Percentiles rank a stretch among this genome's conserved stretches.
Conservation (phyloP, 2,329 filamentous ascomycete species). For the Botrytis pseudocinerea region DNA sequence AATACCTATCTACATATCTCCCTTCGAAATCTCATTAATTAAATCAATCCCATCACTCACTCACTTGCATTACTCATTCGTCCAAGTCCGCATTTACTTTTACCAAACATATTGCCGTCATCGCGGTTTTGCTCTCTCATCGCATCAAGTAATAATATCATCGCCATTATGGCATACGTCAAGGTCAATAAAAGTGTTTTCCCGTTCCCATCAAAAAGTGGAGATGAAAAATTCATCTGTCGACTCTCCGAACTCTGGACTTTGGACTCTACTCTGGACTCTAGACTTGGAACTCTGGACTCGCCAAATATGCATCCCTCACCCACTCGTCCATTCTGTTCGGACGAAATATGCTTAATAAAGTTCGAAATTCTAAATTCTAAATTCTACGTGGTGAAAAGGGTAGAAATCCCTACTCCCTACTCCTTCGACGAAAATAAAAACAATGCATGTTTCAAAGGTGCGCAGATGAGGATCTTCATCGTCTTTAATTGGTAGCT, state of each 20-base stretch:
- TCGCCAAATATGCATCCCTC: background rate
- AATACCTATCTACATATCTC: background rate
- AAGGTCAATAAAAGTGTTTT: background rate
- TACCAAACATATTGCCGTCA: background rate
- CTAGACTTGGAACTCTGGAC: background rate
- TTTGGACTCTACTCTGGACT: background rate
- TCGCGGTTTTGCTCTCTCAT: background rate
- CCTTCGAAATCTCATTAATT: background rate
- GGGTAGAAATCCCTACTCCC: background rate
- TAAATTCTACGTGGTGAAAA: no score
- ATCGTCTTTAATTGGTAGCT: background rate
- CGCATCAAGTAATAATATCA: background rate
- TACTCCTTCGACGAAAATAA: background rate
- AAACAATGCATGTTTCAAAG: background rate
- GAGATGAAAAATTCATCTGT: background rate
- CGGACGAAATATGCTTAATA: conserved; percentile 9
- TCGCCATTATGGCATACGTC: background rate
- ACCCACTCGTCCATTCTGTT: background rate
- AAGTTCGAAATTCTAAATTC: background rate
- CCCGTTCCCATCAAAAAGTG: conserved; percentile 3
- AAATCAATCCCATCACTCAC: background rate
- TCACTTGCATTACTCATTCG: no score
- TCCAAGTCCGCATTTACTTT: background rate
- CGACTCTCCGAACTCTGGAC: background rate
- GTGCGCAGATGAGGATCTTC: conserved; percentile 5